These are phyloP conservation scores for Diaporthe helianthi DNA, from an alignment of 2,329 filamentous ascomycete species.

Conservation along the genomic window DNA sequence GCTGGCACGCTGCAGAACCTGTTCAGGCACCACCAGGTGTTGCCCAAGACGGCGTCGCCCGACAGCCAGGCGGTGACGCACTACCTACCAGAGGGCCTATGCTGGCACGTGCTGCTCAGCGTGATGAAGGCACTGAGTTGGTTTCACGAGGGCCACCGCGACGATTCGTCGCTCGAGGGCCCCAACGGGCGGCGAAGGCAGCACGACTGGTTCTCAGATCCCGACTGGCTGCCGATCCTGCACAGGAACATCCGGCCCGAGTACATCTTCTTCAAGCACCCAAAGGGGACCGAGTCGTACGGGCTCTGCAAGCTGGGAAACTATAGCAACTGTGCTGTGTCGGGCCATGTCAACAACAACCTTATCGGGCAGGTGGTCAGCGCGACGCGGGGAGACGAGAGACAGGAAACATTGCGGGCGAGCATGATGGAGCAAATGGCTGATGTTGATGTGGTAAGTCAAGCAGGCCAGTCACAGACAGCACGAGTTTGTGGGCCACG, in stretches of 20 bases:
- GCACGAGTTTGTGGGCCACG: too few relatives aligned
- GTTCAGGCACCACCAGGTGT: conserved; percentile 38
- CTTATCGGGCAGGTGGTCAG: conserved; percentile 37
- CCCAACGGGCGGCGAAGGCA: conserved; percentile 1
- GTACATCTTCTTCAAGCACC: conserved; percentile 60
- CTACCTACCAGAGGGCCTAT: conserved; percentile 59
- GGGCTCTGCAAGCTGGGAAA: conserved; percentile 62
- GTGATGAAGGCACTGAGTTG: conserved; percentile 58
- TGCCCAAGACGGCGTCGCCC: conserved; percentile 28
- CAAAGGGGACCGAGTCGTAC: conserved; percentile 56
- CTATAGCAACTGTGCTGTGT: conserved; percentile 50
- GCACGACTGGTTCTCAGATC: conserved; percentile 18
- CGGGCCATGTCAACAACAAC: conserved; percentile 43
- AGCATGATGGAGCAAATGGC: conserved; percentile 34
- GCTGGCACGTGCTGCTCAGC: conserved; percentile 61
- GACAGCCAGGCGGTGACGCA: conserved; percentile 29
- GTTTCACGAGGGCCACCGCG: conserved; percentile 57
- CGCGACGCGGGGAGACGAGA: conserved; percentile 33
- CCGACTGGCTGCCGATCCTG: conserved; percentile 57
- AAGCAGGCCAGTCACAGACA: background rate
- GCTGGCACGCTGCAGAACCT: conserved; percentile 56
- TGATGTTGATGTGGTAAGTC: conserved; percentile 19
- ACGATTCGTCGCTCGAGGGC: conserved; percentile 31
- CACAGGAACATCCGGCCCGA: conserved; percentile 54
- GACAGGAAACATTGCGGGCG: conserved; percentile 36